phyloP scores from a whole-genome alignment of 768 basidiomycete species.

The Pleurotus salmoneostramineus region DNA sequence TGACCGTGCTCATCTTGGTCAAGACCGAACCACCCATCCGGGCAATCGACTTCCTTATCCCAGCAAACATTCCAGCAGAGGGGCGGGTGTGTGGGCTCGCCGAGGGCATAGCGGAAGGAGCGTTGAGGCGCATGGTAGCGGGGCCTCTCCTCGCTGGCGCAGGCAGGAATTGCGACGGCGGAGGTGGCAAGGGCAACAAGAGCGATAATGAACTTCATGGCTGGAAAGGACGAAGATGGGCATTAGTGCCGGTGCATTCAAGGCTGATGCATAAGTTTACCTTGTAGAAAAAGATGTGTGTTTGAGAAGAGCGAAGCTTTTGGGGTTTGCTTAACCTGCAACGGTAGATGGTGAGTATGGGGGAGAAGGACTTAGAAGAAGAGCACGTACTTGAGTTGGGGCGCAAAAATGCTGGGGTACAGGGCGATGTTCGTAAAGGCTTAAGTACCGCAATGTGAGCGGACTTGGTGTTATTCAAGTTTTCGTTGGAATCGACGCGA shows the following conservation, averaged over 20 bases:
- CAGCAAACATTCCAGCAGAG: slow-evolving; percentile 6
- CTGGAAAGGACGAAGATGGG: too few relatives aligned
- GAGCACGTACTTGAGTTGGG: not conserved
- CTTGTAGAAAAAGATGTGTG: not conserved
- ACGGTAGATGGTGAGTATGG: not conserved
- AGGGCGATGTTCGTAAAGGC: not conserved
- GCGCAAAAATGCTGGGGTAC: not conserved
- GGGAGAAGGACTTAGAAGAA: not conserved
- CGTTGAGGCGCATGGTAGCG: not conserved
- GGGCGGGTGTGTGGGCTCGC: not conserved
- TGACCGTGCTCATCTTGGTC: not conserved
- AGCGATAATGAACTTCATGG: not conserved
- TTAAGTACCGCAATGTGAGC: not conserved
- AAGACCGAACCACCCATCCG: not conserved
- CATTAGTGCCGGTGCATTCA: not conserved
- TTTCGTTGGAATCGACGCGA: not conserved
- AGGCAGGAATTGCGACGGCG: not conserved
- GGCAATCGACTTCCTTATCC: not conserved
- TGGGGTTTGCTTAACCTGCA: not conserved
- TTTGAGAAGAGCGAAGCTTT: not conserved
- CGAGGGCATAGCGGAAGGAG: not conserved
- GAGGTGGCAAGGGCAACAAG: slow-evolving; percentile 1
- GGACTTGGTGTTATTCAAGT: not conserved
- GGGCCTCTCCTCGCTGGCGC: not conserved
- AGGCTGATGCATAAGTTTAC: not conserved